phyloP scores from a whole-genome alignment of 176 grass and related monocot species.

The Thinopyrum elongatum region DNA sequence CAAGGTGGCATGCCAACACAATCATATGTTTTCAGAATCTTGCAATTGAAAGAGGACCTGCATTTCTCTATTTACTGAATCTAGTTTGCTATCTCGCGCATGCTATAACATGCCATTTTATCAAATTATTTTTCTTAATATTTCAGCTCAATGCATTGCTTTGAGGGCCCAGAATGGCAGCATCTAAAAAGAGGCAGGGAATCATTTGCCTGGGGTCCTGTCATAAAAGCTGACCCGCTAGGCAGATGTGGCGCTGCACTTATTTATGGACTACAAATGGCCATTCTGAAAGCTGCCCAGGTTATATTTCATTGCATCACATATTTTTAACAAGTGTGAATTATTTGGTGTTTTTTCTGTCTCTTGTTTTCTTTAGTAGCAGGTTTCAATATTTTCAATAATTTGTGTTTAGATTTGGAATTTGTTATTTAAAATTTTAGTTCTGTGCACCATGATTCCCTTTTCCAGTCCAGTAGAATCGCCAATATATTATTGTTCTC shows the following conservation, averaged over 20 bases:
- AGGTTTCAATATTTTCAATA: background rate
- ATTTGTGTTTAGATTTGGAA: background rate
- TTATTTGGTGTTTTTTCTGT: conserved; percentile 10
- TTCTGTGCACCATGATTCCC: conserved; percentile 1
- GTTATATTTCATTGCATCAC: conserved; percentile 36
- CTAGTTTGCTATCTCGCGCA: conserved; percentile 26
- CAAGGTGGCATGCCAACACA: background rate
- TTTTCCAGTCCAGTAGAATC: background rate
- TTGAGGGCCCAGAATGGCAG: conserved; percentile 93
- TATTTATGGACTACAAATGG: conserved; percentile 80
- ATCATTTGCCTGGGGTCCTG: conserved; percentile 84
- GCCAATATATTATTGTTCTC: background rate
- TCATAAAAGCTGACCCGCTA: conserved; percentile 79
- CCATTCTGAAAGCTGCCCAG: conserved; percentile 87
- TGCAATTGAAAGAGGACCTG: background rate
- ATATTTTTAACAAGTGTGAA: conserved; percentile 14
- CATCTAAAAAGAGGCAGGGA: conserved; percentile 96
- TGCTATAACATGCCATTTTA: background rate
- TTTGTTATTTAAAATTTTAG: conserved; percentile 5
- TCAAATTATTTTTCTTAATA: conserved; percentile 16
- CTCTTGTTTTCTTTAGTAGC: conserved; percentile 5
- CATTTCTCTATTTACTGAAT: background rate
- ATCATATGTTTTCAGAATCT: background rate
- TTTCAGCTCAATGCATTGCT: conserved; percentile 97
- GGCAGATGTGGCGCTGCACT: conserved; percentile 80